Conservation (phyloP, 2,329 filamentous ascomycete species). For the Coleophoma eucalyptorum region DNA sequence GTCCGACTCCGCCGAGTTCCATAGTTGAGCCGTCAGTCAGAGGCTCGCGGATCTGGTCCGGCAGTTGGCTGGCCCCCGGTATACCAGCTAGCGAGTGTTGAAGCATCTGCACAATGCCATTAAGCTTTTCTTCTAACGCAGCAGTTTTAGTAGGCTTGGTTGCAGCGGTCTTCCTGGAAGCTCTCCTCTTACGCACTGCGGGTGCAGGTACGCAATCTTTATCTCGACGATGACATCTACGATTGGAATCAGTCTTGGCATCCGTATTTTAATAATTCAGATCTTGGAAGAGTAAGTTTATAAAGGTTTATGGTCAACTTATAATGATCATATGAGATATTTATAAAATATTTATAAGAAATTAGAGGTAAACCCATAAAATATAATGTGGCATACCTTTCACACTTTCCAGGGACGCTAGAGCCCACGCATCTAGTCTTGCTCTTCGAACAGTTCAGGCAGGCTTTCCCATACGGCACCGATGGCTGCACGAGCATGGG, state of each 20-base stretch:
- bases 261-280: too few species aligned
- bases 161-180: slow-evolving; percentile 4
- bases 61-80: background rate
- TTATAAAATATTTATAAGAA: background rate
- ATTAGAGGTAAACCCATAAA: background rate
- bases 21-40: background rate
- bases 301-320: too few species aligned
- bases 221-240: slow-evolving; percentile 8
- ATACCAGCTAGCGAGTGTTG: slow-evolving; percentile 5
- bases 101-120: slow-evolving; percentile 10
- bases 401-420: slow-evolving; percentile 4
- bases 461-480: slow-evolving; percentile 10
- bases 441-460: slow-evolving; percentile 7
- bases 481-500: too few species aligned
- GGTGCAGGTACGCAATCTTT: slow-evolving; percentile 11
- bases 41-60: background rate
- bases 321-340: too few species aligned
- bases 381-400: slow-evolving; percentile 7
- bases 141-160: slow-evolving; percentile 6
- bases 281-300: too few species aligned
- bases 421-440: slow-evolving; percentile 6
- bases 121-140: slow-evolving; percentile 13
- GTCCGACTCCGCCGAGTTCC: too few species aligned
- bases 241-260: background rate
- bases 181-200: slow-evolving; percentile 6